phyloP scores from a whole-genome alignment of 352 stramenopile species.

The Phytophthora aleatoria region DNA sequence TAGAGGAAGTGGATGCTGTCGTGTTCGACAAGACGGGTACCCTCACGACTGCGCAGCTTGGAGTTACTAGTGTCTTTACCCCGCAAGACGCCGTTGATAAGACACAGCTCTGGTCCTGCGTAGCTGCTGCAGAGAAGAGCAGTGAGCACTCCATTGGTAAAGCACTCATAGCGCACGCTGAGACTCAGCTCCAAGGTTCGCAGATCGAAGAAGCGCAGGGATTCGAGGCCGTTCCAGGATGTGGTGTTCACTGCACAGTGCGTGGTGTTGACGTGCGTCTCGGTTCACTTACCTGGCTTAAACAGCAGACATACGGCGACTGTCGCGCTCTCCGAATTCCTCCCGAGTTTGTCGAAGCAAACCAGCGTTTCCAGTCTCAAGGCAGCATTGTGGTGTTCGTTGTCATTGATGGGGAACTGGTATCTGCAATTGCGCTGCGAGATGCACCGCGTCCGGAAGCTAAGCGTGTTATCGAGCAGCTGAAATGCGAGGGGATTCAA shows the following conservation, averaged over 20 bases:
- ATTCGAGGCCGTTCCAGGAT: slow-evolving; percentile 65
- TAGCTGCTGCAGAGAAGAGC: slow-evolving; percentile 55
- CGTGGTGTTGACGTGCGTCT: slow-evolving; percentile 39
- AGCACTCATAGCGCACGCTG: slow-evolving; percentile 53
- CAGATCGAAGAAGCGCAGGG: slow-evolving; percentile 27
- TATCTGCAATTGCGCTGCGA: slow-evolving; percentile 55
- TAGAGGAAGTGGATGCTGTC: slow-evolving; percentile 69
- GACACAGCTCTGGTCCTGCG: slow-evolving; percentile 43
- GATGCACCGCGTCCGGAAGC: slow-evolving; percentile 62
- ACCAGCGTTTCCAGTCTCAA: slow-evolving; percentile 51
- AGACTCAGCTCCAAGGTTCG: slow-evolving; percentile 28
- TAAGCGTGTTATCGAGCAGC: slow-evolving; percentile 52
- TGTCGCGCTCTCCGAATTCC: slow-evolving; percentile 39
- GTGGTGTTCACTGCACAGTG: slow-evolving; percentile 57
- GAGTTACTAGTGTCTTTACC: slow-evolving; percentile 35
- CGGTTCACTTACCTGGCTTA: slow-evolving; percentile 78
- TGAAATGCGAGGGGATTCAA: slow-evolving; percentile 62
- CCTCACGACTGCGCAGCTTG: slow-evolving; percentile 64
- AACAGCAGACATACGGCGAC: slow-evolving; percentile 42
- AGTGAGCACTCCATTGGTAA: slow-evolving; percentile 76
- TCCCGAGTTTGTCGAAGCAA: slow-evolving; percentile 45
- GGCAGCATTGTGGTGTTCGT: slow-evolving; percentile 67
- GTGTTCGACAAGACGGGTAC: slow-evolving; percentile 88
- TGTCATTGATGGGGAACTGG: slow-evolving; percentile 58
- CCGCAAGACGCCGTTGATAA: slow-evolving; percentile 10